Evolutionary conservation across 1,284 basidiomycete species (phyloP).

Genomic region (Meira miltonrushii): DNA sequence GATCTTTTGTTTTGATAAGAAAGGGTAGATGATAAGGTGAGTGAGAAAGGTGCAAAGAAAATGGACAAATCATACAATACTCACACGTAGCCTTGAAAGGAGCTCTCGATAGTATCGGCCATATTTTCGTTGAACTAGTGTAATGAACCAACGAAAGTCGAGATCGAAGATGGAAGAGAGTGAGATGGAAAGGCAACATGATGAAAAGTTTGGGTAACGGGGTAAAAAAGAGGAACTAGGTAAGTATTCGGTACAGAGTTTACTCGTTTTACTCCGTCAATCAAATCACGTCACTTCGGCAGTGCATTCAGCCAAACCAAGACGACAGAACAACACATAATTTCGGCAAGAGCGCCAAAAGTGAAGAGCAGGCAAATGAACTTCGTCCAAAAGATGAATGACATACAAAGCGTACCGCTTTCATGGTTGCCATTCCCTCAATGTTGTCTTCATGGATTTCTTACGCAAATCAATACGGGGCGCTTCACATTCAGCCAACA

Average conservation of each 20-base stretch:
- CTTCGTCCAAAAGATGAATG: no score
- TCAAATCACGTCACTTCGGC: neutral
- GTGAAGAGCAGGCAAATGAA: no score
- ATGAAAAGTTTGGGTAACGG: neutral
- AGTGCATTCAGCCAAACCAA: no score
- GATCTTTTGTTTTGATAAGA: conserved; percentile 65
- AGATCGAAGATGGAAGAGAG: conserved; percentile 1
- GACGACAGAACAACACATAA: no score
- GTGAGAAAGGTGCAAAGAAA: neutral
- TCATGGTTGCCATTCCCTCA: no score
- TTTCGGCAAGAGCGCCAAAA: no score
- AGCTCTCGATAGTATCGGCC: conserved; percentile 5
- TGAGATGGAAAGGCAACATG: neutral
- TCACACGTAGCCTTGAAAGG: conserved; percentile 21
- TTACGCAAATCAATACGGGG: no score
- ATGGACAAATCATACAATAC: neutral
- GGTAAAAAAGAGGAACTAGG: neutral
- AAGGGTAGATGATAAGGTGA: neutral
- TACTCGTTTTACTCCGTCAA: neutral
- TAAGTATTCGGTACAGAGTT: neutral
- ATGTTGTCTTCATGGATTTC: no score
- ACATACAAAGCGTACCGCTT: no score
- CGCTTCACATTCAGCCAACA: no score
- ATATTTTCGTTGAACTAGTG: neutral
- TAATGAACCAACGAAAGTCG: neutral